Evolutionary conservation across 306 rosid species (phyloP).

Genomic region (Cicer bijugum): DNA sequence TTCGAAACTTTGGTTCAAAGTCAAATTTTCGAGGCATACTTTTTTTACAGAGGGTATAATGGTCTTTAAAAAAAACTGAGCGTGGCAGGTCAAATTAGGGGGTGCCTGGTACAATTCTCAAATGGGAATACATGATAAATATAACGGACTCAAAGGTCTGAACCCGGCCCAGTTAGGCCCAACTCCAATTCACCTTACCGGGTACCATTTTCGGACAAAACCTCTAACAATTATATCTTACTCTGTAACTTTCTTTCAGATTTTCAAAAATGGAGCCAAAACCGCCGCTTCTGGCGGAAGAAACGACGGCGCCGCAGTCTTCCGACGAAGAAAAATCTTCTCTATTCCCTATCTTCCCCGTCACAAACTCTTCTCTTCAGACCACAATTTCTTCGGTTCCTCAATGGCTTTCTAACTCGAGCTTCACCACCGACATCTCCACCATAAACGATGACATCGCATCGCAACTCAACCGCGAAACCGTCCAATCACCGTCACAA

Average conservation of each 20-base stretch:
- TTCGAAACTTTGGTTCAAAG: too few species aligned
- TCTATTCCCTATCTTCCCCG: slow-evolving; percentile 62
- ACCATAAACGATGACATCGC: slow-evolving; percentile 50
- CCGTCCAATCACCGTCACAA: slow-evolving; percentile 36
- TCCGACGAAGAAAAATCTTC: slow-evolving; percentile 47
- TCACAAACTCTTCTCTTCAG: slow-evolving; percentile 43
- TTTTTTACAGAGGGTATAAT: too few species aligned
- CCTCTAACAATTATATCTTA: not conserved
- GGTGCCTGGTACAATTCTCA: too few species aligned
- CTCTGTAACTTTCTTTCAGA: not conserved
- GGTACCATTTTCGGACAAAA: not conserved
- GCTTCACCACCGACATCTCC: slow-evolving; percentile 78
- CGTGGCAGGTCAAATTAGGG: too few species aligned
- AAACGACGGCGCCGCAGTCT: not conserved
- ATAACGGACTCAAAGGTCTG: not conserved
- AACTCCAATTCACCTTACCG: not conserved
- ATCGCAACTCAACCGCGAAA: slow-evolving; percentile 15
- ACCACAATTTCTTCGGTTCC: slow-evolving; percentile 43
- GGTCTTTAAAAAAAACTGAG: too few species aligned
- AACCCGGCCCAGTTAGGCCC: not conserved
- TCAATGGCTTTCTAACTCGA: slow-evolving; percentile 79
- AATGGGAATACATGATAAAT: too few species aligned
- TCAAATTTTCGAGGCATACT: too few species aligned
- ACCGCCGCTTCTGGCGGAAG: slow-evolving; percentile 32
- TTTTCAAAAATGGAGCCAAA: slow-evolving; percentile 57